These are phyloP conservation scores for Beauveria bassiana DNA, from an alignment of 2,329 filamentous ascomycete species.

Conservation along the genomic window DNA sequence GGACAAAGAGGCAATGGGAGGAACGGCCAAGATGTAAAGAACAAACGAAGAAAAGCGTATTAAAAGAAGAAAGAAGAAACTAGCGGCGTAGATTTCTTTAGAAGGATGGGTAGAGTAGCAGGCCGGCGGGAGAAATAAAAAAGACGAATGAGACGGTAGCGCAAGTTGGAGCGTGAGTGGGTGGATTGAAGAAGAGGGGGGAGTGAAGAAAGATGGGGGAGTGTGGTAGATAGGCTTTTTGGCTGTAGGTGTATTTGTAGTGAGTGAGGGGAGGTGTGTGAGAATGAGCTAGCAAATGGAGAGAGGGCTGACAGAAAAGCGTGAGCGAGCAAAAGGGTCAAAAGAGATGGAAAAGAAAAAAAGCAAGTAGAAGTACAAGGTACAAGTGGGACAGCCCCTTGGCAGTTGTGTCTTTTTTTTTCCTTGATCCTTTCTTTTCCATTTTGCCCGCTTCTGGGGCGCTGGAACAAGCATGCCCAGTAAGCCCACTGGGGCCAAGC, in stretches of 20 bases:
- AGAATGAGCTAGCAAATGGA: neutral
- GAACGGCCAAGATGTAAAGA: conserved; percentile 1
- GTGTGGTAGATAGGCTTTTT: conserved; percentile 5
- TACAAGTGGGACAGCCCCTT: neutral
- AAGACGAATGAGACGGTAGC: conserved; percentile 10
- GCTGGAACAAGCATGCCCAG: neutral
- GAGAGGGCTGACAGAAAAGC: neutral
- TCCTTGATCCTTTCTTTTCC: neutral
- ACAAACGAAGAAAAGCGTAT: neutral
- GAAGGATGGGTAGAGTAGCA: conserved; percentile 3
- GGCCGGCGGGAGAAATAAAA: conserved; percentile 1
- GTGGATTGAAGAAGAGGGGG: conserved; percentile 3
- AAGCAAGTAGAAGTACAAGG: neutral
- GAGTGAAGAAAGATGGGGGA: neutral
- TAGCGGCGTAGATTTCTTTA: conserved; percentile 1
- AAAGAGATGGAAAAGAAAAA: neutral
- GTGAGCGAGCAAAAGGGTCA: neutral
- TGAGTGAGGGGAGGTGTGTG: neutral
- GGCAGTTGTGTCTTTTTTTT: neutral
- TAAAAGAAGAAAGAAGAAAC: neutral
- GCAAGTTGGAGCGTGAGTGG: neutral
- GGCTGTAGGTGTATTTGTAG: neutral
- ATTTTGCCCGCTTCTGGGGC: neutral
- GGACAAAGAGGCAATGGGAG: neutral
- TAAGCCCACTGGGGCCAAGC: neutral